These are phyloP conservation scores for Puccinia novopanici DNA, from an alignment of 1,284 basidiomycete genomes.

Conservation along the genomic window DNA sequence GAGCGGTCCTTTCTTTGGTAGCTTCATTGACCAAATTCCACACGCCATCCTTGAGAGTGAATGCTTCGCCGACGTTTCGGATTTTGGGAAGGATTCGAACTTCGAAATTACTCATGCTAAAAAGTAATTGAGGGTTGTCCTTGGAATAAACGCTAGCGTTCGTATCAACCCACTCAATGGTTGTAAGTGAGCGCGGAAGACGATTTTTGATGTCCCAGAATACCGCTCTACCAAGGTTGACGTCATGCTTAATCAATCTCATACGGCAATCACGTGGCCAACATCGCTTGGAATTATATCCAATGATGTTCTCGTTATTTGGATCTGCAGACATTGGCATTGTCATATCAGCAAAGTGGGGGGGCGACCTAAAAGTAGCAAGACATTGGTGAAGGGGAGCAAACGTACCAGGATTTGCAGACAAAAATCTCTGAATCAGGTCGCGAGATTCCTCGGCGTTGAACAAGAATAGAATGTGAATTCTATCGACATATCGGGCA, in stretches of 20 bases:
- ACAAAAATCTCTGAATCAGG: conserved; percentile 79
- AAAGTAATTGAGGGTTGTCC: conserved; percentile 95
- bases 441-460: conserved; percentile 97
- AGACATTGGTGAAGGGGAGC: conserved; percentile 86
- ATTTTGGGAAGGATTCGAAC: conserved; percentile 94
- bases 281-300: conserved; percentile 98
- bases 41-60: conserved; percentile 92
- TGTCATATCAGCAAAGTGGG: not conserved
- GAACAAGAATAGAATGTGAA: conserved; percentile 96
- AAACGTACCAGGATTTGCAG: conserved; percentile 56
- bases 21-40: conserved; percentile 91
- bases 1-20: conserved; percentile 94
- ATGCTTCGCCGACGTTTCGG: conserved; percentile 91
- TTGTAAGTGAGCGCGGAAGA: conserved; percentile 89
- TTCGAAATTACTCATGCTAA: conserved; percentile 98
- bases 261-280: conserved; percentile 99
- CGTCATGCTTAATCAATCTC: conserved; percentile 98
- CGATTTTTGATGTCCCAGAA: conserved; percentile 99
- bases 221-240: conserved; percentile 94
- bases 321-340: conserved; percentile 52
- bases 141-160: conserved; percentile 78
- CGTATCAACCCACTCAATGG: conserved; percentile 81
- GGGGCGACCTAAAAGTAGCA: conserved; percentile 65
- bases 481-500: conserved; percentile 83
- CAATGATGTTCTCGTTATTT: conserved; percentile 92